Evolutionary conservation across 768 basidiomycete species (phyloP).

Genomic region (Xerocomellus amylosporus): DNA sequence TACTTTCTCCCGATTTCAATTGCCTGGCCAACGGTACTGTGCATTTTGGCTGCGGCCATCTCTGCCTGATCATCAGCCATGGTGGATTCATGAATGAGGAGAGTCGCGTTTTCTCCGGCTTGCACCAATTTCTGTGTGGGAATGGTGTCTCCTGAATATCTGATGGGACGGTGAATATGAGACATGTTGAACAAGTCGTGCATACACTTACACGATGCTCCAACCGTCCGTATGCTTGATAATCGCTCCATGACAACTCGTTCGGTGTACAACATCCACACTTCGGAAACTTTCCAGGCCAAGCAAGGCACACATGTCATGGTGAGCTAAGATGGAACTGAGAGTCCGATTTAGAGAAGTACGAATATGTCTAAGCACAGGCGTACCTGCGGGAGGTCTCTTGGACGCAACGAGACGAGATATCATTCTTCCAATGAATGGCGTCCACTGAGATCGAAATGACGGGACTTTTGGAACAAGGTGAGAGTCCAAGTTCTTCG

Average conservation of each 20-base stretch:
- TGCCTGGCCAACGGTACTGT: constrained; percentile 90
- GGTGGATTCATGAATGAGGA: constrained; percentile 93
- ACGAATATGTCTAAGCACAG: background rate
- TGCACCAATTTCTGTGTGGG: constrained; percentile 67
- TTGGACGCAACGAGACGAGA: constrained; percentile 30
- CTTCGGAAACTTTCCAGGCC: constrained; percentile 61
- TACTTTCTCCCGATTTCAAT: constrained; percentile 72
- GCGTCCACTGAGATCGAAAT: constrained; percentile 55
- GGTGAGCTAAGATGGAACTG: constrained; percentile 45
- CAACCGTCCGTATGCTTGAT: constrained; percentile 61
- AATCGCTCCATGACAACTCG: constrained; percentile 67
- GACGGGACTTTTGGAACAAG: constrained; percentile 48
- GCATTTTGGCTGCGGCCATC: constrained; percentile 71
- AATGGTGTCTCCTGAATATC: constrained; percentile 90
- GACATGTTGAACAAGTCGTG: background rate
- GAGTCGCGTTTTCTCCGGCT: constrained; percentile 64
- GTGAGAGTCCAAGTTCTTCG: constrained; percentile 64
- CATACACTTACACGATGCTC: constrained; percentile 39
- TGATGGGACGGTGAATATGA: constrained; percentile 28
- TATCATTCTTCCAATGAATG: constrained; percentile 45
- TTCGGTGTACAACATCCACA: constrained; percentile 72
- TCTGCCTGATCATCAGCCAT: constrained; percentile 82
- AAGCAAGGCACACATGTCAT: constrained; percentile 47
- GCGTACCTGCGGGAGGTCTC: constrained; percentile 6
- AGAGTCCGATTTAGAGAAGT: background rate